Base-by-base conservation (phyloP, 164 flowering plant genomes). In the Sedum album region DNA sequence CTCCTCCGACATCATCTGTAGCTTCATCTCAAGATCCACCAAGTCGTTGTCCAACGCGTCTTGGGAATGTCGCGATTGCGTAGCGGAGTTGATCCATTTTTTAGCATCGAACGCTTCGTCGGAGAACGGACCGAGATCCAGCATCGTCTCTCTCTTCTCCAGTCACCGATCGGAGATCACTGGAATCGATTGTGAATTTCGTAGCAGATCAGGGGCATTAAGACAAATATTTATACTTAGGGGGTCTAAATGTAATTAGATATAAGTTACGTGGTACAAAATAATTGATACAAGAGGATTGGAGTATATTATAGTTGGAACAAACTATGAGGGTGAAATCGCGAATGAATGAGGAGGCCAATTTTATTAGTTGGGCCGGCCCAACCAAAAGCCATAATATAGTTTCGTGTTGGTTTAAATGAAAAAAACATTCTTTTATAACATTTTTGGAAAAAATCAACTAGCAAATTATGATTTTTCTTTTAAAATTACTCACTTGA, bases 11-110 rank as follows among this genome's bases (percentile, higher is more conserved):
- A 85, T 80, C 83, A 95, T 85, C 77, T 90, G 99, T 30, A 95
- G 91, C 85, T 90, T 95, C 98, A 92, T 92, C 66, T 95, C 99
- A 72, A 90, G 84, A 80, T 95, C 97, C 71, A 89, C 88, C 53
- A 95, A 71, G 71, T 92, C 94, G 77, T 84, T 88, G 74, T 95
- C 99, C 57, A 88, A 65, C 11, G 94, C 76, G 14, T 90, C 94
- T 66, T 89, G 83, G 15, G 89, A 83, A 75, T 88, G 92, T 4
- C 93, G 87, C 66, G 80, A 70, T 73, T 83, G 84, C 70, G 83
- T 75, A 6, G 89, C 85, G 7, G 78, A 70, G 78, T 95, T 95
- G 68, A 95, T 86, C 99, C 99, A 95, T 81, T 84, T 88, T 86
- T 90, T 92, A 21, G 97, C 82, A 63, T 92, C 96, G 80, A 95